Conservation (phyloP, 2,329 filamentous ascomycete genomes). For the Trichoderma atrobrunneum region DNA sequence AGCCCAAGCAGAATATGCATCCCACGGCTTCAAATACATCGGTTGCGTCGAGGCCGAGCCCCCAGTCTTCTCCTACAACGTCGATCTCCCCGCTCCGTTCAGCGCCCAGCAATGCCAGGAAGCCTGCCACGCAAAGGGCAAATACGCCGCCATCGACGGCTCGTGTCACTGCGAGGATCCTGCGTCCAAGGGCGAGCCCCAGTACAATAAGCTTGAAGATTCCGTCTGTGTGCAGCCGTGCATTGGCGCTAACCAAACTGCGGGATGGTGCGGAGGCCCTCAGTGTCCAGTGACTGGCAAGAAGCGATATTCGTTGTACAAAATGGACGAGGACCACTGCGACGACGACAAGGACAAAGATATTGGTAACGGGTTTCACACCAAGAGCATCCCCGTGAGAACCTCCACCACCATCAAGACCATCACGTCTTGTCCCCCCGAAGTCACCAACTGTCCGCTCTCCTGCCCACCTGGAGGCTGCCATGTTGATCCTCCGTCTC, state of each 20-base stretch:
- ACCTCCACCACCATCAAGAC: slow-evolving; percentile 21
- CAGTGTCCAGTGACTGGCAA: slow-evolving; percentile 7
- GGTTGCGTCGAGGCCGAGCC: slow-evolving; percentile 29
- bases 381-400: neutral
- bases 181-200: neutral
- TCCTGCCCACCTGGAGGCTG: neutral
- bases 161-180: slow-evolving; percentile 26
- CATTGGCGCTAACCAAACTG: slow-evolving; percentile 15
- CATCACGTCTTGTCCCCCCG: slow-evolving; percentile 46
- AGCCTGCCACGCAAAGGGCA: slow-evolving; percentile 22
- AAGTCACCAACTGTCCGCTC: slow-evolving; percentile 39
- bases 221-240: slow-evolving; percentile 25
- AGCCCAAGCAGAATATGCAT: slow-evolving; percentile 24
- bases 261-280: slow-evolving; percentile 29
- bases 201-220: slow-evolving; percentile 24
- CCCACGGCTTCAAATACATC: slow-evolving; percentile 27
- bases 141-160: slow-evolving; percentile 26
- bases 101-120: slow-evolving; percentile 25
- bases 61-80: slow-evolving; percentile 22
- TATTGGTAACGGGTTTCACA: neutral
- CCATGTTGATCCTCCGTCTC: neutral
- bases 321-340: slow-evolving; percentile 13
- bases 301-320: slow-evolving; percentile 23
- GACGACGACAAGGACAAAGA: slow-evolving; percentile 3
- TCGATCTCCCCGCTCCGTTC: slow-evolving; percentile 22